Conservation (phyloP, 73 alveolate genomes). For the Paramecium pentaurelia region DNA sequence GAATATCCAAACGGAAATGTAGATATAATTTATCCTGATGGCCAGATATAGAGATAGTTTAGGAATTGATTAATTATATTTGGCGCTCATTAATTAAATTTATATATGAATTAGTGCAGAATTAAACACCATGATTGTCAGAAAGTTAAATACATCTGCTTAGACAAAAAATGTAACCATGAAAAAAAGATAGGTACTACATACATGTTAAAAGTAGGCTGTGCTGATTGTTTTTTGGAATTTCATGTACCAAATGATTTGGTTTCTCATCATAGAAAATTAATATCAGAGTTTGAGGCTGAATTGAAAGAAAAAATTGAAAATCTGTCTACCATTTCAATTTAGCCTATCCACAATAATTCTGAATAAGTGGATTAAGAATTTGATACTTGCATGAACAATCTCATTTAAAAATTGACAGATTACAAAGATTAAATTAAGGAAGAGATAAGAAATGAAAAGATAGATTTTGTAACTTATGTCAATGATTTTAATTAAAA, state of each 20-base stretch:
- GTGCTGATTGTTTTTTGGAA: slow-evolving; percentile 50
- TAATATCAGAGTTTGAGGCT: not conserved
- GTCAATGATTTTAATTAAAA: not conserved
- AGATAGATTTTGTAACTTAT: not conserved
- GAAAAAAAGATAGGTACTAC: not conserved
- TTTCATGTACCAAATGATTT: not conserved
- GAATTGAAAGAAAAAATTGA: not conserved
- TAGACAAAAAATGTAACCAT: not conserved
- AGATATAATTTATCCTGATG: slow-evolving; percentile 47
- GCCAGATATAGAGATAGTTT: slow-evolving; percentile 20
- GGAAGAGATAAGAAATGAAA: not conserved
- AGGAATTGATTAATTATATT: not conserved
- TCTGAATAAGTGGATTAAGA: not conserved
- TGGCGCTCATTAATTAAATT: not conserved
- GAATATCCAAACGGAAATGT: slow-evolving; percentile 57
- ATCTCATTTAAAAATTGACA: not conserved
- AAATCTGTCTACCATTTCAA: not conserved
- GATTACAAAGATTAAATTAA: not conserved
- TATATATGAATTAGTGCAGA: slow-evolving; percentile 22
- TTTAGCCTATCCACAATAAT: not conserved
- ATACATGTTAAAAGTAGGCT: not conserved
- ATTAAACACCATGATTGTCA: slow-evolving; percentile 23
- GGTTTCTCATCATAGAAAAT: not conserved
- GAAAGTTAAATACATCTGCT: slow-evolving; percentile 26
- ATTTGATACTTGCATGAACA: not conserved